phyloP scores from a whole-genome alignment of 1,284 basidiomycete species.

The Dichomitus squalens region DNA sequence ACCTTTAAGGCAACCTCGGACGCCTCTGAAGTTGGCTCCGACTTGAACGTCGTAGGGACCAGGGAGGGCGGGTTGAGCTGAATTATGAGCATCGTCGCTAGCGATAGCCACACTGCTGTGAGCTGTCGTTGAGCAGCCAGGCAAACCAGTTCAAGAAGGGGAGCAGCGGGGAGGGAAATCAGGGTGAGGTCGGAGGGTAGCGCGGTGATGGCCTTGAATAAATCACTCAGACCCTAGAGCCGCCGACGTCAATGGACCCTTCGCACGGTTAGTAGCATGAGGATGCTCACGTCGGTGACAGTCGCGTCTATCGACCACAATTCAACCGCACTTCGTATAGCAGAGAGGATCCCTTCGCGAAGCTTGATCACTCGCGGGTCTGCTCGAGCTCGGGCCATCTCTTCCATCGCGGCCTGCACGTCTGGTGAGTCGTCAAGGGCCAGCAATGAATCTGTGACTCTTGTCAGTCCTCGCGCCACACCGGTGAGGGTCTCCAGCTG shows the following conservation, averaged over 20 bases:
- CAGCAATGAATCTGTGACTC: slow-evolving; percentile 68
- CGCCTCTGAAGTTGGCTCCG: slow-evolving; percentile 43
- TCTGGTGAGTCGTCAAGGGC: slow-evolving; percentile 62
- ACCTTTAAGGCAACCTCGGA: slow-evolving; percentile 52
- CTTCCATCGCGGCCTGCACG: slow-evolving; percentile 48
- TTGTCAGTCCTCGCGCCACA: slow-evolving; percentile 82
- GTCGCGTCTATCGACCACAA: slow-evolving; percentile 78
- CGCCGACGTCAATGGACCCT: slow-evolving; percentile 1
- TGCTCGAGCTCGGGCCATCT: slow-evolving; percentile 61
- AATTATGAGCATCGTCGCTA: slow-evolving; percentile 76
- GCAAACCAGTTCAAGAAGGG: slow-evolving; percentile 79
- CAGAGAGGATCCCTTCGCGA: slow-evolving; percentile 63
- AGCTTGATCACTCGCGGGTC: slow-evolving; percentile 67
- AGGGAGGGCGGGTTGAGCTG: slow-evolving; percentile 77
- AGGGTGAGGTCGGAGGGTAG: slow-evolving; percentile 74
- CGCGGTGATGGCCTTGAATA: slow-evolving; percentile 81
- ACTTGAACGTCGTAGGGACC: slow-evolving; percentile 44
- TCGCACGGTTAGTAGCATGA: neutral
- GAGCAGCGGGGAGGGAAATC: slow-evolving; percentile 77
- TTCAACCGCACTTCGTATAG: slow-evolving; percentile 63
- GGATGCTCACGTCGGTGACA: slow-evolving; percentile 67
- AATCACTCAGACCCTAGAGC: slow-evolving; percentile 69
- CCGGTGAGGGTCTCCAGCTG: slow-evolving; percentile 82
- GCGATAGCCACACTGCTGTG: slow-evolving; percentile 81
- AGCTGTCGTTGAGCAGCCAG: slow-evolving; percentile 72